These are phyloP conservation scores for Musa troglodytarum DNA, from an alignment of 176 grass and related monocot genomes.

Conservation along the genomic window DNA sequence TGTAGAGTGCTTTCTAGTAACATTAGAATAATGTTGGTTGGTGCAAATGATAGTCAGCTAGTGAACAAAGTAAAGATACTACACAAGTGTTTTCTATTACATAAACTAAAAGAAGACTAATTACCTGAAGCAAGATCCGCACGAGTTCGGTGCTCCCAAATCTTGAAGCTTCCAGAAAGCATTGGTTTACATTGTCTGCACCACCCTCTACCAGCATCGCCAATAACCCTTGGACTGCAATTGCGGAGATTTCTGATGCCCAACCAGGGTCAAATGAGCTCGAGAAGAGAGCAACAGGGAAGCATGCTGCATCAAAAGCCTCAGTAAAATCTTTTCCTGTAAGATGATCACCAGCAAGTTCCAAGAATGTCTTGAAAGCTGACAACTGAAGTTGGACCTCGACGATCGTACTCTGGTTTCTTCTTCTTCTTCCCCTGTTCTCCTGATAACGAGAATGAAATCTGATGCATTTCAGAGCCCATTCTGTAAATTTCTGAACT, in stretches of 20 bases:
- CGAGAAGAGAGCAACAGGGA: conserved; percentile 86
- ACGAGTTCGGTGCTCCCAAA: conserved; percentile 97
- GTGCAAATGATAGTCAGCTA: neutral
- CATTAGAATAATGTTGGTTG: neutral
- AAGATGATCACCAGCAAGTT: conserved; percentile 78
- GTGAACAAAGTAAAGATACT: neutral
- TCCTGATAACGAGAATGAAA: conserved; percentile 48
- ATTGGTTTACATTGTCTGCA: conserved; percentile 96
- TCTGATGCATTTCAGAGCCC: conserved; percentile 82
- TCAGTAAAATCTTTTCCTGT: conserved; percentile 95
- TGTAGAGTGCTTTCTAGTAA: neutral
- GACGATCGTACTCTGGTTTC: conserved; percentile 53
- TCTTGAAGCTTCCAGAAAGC: conserved; percentile 91
- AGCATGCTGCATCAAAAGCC: conserved; percentile 98
- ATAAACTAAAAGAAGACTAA: neutral
- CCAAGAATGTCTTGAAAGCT: conserved; percentile 89
- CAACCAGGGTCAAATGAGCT: conserved; percentile 73
- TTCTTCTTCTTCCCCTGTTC: conserved; percentile 29
- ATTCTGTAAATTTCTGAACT: conserved; percentile 94
- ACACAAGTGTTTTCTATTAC: neutral
- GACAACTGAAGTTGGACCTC: conserved; percentile 76
- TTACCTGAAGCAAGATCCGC: conserved; percentile 76
- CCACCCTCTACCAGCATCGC: conserved; percentile 92
- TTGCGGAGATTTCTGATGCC: conserved; percentile 58
- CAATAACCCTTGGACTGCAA: conserved; percentile 62